phyloP scores from a whole-genome alignment of 2,329 filamentous ascomycete genomes.

The Fusarium euwallaceae region DNA sequence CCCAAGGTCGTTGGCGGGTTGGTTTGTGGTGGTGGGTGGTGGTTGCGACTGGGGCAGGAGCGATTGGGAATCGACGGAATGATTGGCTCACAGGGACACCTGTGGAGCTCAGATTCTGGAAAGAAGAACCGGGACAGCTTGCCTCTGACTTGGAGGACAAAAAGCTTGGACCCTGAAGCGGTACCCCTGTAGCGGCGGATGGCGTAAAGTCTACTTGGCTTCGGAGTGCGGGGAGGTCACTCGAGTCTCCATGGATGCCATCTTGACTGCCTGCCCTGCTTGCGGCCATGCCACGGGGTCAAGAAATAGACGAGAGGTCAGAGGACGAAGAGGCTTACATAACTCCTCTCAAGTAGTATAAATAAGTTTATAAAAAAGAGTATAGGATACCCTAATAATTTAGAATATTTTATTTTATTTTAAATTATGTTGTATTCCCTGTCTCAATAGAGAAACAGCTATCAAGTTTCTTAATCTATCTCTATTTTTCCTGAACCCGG shows the following conservation, averaged over 20 bases:
- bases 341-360: too few relatives aligned
- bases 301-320: too few relatives aligned
- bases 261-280: background rate
- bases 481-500: too few relatives aligned
- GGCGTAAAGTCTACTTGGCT: constrained; percentile 30
- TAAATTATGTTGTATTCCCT: too few relatives aligned
- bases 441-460: too few relatives aligned
- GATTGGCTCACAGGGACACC: constrained; percentile 34
- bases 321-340: too few relatives aligned
- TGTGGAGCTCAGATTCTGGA: constrained; percentile 34
- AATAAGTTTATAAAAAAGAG: too few relatives aligned
- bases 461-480: too few relatives aligned
- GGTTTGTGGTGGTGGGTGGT: constrained; percentile 38
- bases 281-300: background rate
- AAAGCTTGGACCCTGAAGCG: constrained; percentile 33
- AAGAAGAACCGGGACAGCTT: constrained; percentile 35
- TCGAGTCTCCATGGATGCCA: constrained; percentile 11
- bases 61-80: constrained; percentile 27
- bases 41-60: constrained; percentile 42
- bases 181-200: constrained; percentile 33
- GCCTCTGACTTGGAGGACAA: constrained; percentile 22
- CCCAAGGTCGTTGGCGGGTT: constrained; percentile 38
- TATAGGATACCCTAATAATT: too few relatives aligned
- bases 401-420: too few relatives aligned
- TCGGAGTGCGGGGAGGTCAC: constrained; percentile 42